Base-by-base conservation (phyloP, 352 stramenopile genomes). In the Globisporangium okanoganense region DNA sequence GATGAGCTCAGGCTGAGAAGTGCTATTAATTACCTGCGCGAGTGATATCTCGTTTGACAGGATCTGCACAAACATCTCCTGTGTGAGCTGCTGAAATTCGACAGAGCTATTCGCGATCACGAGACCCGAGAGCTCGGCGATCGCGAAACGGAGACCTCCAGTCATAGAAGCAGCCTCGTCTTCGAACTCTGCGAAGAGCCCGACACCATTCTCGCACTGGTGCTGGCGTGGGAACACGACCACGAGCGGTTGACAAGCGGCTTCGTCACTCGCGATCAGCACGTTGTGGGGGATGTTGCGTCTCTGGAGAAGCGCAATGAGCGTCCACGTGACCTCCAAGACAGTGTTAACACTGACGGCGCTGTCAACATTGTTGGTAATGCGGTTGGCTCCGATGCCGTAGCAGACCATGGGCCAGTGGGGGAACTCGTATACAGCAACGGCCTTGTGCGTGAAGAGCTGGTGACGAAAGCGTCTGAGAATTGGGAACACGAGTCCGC, bases 81-180 rank as follows among this genome's bases (percentile, higher is more conserved):
- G 69, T 0, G 59, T 72, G 9, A 92, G 58, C 0, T 65, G 45
- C 0, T 70, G 38, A 36, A 79, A 88, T 5, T 24, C 61, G 1
- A 38, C n/a, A 6, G 63, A 53, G 24, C 78, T 68, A 20, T 69
- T 67, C 27, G 72, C 69, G 29, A 90, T 62, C 14, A 90, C 56
- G 2, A 92, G 70, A 6, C 83, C 83, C 1, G 75, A 64, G 22
- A 90, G 59, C 48, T 92, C 83, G 13, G 78, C 80, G 10, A 92
- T 67, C 0, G 83, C 83, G 29, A 88, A 76, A 8, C 78, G 73
- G 12, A 92, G 57, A 6, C 58, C 66, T 20, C 62, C 67, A 33
- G 16, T 5, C 14, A 29, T 14, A 31, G 22, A 7, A n/a, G 4
- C 12, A 27, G 6, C 33, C 7, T 4, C 40, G 18, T 13, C 12